Conservation (phyloP, 2,329 filamentous ascomycete genomes). For the Paecilomyces formosus region DNA sequence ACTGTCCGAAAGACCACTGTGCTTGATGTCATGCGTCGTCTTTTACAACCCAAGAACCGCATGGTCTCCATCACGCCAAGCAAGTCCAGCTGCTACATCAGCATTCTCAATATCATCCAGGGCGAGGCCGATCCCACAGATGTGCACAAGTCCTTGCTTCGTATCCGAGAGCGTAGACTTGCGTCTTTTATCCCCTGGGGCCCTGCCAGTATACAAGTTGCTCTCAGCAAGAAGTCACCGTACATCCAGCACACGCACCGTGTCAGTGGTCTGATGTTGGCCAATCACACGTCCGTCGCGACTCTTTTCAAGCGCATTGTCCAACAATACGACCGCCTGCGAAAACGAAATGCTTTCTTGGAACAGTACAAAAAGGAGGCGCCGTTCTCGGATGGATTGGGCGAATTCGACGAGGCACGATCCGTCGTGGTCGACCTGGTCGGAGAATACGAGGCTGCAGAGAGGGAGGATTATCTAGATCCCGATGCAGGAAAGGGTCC, state of each 20-base stretch:
- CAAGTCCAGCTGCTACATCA: slow-evolving; percentile 98
- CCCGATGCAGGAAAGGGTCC: slow-evolving; percentile 52
- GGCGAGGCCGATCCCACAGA: slow-evolving; percentile 97
- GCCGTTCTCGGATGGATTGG: slow-evolving; percentile 82
- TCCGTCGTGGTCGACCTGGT: slow-evolving; percentile 89
- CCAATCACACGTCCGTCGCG: slow-evolving; percentile 95
- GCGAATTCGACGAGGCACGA: slow-evolving; percentile 91
- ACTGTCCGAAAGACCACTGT: slow-evolving; percentile 98
- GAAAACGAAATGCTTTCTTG: slow-evolving; percentile 94
- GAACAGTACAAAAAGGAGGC: slow-evolving; percentile 95
- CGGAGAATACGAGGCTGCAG: slow-evolving; percentile 90
- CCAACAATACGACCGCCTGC: slow-evolving; percentile 83
- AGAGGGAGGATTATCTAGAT: slow-evolving; percentile 82
- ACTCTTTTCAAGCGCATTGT: slow-evolving; percentile 94
- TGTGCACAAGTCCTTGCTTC: slow-evolving; percentile 92
- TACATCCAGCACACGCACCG: slow-evolving; percentile 92
- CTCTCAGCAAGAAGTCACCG: slow-evolving; percentile 89
- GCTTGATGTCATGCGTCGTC: slow-evolving; percentile 89
- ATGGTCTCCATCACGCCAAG: slow-evolving; percentile 96
- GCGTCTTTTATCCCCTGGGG: slow-evolving; percentile 99
- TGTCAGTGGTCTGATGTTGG: slow-evolving; percentile 93
- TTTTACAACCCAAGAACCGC: slow-evolving; percentile 95
- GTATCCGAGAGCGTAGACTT: slow-evolving; percentile 86
- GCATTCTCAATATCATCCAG: slow-evolving; percentile 97
- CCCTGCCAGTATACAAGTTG: slow-evolving; percentile 94